Evolutionary conservation across 176 grass and related monocot species (phyloP).

Genomic region (Rhipidocladum racemiflorum): DNA sequence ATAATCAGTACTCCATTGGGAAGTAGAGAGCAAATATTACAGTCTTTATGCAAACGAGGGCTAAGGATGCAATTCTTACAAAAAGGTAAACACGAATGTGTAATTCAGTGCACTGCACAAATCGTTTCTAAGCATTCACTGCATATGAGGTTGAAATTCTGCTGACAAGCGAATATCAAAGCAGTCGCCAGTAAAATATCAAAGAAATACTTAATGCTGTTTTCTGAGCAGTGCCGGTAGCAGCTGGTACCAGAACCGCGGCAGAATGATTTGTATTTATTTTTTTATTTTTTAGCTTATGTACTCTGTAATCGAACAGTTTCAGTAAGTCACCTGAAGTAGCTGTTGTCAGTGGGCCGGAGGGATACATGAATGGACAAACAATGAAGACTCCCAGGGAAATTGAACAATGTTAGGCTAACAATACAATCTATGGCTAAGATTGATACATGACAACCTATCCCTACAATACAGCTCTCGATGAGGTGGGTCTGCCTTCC

Average conservation of each 20-base stretch:
- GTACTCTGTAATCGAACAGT: constrained; percentile 40
- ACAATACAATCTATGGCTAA: constrained; percentile 44
- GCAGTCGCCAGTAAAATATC: background rate
- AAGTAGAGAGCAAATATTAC: background rate
- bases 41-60: too few relatives aligned
- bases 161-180: background rate
- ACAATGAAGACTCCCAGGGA: background rate
- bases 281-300: constrained; percentile 2
- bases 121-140: background rate
- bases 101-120: background rate
- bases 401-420: constrained; percentile 15
- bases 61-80: background rate
- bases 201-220: background rate
- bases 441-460: constrained; percentile 36
- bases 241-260: background rate
- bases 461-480: constrained; percentile 45
- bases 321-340: background rate
- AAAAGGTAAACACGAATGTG: background rate
- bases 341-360: background rate
- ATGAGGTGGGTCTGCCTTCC: constrained; percentile 15
- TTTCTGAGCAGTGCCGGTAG: background rate
- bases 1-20: background rate
- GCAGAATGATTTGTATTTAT: constrained; percentile 36
- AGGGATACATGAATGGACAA: constrained; percentile 18
- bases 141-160: background rate